Evolutionary conservation across 2,329 filamentous ascomycete species (phyloP), one percentile per base, ranked within the genome.

Genomic region (Basipetospora sp.): DNA sequence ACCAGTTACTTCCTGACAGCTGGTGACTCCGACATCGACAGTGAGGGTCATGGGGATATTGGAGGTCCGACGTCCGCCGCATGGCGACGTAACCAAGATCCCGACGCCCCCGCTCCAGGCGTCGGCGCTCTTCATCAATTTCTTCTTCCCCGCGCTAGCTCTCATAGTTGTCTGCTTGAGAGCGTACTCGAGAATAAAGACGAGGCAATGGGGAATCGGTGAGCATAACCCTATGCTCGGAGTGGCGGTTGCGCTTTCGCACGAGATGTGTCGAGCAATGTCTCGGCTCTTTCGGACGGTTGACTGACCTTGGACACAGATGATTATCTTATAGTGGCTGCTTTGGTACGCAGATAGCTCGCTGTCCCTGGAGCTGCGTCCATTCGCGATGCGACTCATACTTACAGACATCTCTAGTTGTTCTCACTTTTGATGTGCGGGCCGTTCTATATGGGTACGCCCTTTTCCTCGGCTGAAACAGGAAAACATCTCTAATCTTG

Each of bases 81-180:
- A 65, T 47, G 64, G 62, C 35, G 61, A 62, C 0, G 57, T 64
- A 33, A 44, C 65, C 3, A 59, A 59, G 4, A 51, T 39, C 22
- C 36, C 36, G 14, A 39, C 36, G 3, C 36, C 36, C 28, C 20
- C 30, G 27, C 32, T 40, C 8, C 38, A 40, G 28, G 8, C 16
- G 25, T 19, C n/a, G 1, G 38, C 38, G 15, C 14, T 40, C 11
- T 35, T 36, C 32, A 30, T 40, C 38, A 40, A 27, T 27, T 34
- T 36, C 18, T 34, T 36, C 38, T 36, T 40, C 31, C 38, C 38
- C 5, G 18, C 27, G 4, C 9, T 40, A 26, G 14, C 38, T 10
- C 2, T 40, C 5, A 13, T 40, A 9, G 15, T 14, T 8, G 38
- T 40, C 8, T 8, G 13, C n/a, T 18, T 40, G n/a, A 16, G 38